Base-by-base conservation (phyloP, 2,329 filamentous ascomycete species). In the Penicillium polonicum region DNA sequence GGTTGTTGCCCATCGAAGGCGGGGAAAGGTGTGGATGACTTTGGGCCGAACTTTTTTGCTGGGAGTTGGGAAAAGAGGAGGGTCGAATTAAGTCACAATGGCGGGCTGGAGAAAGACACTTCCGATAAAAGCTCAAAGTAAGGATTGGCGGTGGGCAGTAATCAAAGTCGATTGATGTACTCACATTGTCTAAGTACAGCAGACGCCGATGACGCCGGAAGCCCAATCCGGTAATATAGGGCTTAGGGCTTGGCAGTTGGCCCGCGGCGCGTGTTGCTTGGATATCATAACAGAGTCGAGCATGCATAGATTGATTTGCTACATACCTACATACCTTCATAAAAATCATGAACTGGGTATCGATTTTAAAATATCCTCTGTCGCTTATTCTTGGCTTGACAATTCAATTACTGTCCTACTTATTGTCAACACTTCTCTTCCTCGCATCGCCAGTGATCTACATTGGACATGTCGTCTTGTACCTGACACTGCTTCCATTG, bases 391-490 rank as follows among this genome's bases (percentile, higher is more conserved):
- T 60, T 35, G 58, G 38, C 6, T 46, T 52, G 55, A 53, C 59
- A 54, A 55, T 41, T 4, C 60, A 42, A 38, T 52, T 59, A 54
- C 53, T 65, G n/a, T 68, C 56, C 19, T 67, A 57, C 60, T 36
- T 60, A 48, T 46, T 63, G 52, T 46, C 60, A 53, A 64, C 75
- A n/a, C 50, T 82, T 33, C 61, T 73, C 25, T 67, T 77, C 53
- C 58, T 82, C 13, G 67, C 78, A 2, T 72, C 78, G 7, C 81
- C 82, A 3, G 71, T 86, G 46, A 75, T 81, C 63, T 73, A 80
- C 64, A 68, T 85, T 25, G 77, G 71, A 12, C 72, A 72, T 10
- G 74, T 77, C 42, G 38, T 80, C 7, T 59, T 80, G 31, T 68
- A 72, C 46, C 59, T 80, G 44, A 59, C 77, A 38, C 65, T 79